Conservation (phyloP, 1,284 basidiomycete species). For the Volvariella surrecta region DNA sequence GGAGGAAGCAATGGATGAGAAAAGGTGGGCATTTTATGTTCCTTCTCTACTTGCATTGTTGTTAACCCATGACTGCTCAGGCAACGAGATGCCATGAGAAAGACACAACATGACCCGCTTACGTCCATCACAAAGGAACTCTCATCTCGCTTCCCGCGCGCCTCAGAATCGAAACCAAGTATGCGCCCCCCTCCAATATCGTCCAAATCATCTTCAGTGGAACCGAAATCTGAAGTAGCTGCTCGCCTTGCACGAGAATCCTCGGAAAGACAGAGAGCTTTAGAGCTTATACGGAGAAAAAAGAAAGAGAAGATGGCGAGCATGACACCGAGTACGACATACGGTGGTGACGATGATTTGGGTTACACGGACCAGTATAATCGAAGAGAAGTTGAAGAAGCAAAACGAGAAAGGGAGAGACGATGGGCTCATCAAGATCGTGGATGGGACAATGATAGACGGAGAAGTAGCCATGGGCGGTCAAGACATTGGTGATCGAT, state of each 20-base stretch:
- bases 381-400: slow-evolving; percentile 59
- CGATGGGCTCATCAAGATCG: slow-evolving; percentile 16
- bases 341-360: slow-evolving; percentile 33
- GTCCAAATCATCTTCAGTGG: slow-evolving; percentile 14
- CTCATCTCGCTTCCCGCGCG: slow-evolving; percentile 25
- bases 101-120: slow-evolving; percentile 61
- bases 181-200: slow-evolving; percentile 26
- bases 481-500: slow-evolving; percentile 14
- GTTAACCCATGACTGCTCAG: slow-evolving; percentile 30
- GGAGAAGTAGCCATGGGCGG: no score
- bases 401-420: slow-evolving; percentile 37
- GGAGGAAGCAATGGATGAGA: slow-evolving; percentile 18
- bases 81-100: slow-evolving; percentile 51
- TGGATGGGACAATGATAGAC: slow-evolving; percentile 16
- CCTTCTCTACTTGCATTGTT: slow-evolving; percentile 1
- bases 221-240: slow-evolving; percentile 28
- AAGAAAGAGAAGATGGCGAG: slow-evolving; percentile 52
- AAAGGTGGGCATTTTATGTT: not conserved
- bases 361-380: slow-evolving; percentile 70
- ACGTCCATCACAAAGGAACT: slow-evolving; percentile 66
- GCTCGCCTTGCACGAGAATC: slow-evolving; percentile 61
- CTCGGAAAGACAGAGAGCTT: slow-evolving; percentile 62
- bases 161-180: slow-evolving; percentile 9
- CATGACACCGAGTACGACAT: slow-evolving; percentile 62
- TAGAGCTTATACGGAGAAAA: slow-evolving; percentile 56